phyloP scores from a whole-genome alignment of 306 rosid species.

The Senna tora region DNA sequence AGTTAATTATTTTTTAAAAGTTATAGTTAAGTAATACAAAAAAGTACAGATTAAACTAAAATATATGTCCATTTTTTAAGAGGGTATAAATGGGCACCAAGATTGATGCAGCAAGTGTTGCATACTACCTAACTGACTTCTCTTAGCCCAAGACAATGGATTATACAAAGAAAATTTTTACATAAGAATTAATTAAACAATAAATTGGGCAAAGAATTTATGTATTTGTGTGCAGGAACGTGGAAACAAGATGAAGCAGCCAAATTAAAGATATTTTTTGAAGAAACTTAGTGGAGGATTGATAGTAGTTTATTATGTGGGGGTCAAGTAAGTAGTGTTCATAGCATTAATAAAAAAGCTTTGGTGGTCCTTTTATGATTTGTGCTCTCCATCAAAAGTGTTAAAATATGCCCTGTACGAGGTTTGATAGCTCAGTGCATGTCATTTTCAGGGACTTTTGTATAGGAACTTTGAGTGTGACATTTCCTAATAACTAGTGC shows the following conservation, averaged over 20 bases:
- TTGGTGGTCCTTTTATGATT: conserved; percentile 6
- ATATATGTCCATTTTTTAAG: no score
- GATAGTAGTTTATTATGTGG: neutral
- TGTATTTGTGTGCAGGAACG: neutral
- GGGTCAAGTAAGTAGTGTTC: neutral
- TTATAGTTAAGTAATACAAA: no score
- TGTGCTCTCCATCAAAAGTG: neutral
- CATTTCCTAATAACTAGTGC: conserved; percentile 26
- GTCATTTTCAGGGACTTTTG: neutral
- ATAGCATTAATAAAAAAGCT: neutral
- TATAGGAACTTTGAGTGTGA: neutral
- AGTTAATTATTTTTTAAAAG: no score
- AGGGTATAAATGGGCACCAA: no score
- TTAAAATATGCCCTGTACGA: neutral
- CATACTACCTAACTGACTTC: no score
- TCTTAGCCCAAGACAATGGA: no score
- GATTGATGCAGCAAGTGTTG: no score
- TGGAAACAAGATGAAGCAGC: neutral
- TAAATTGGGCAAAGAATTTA: no score
- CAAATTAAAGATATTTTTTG: no score
- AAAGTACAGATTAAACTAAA: no score
- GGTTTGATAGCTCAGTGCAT: neutral
- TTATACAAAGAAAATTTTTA: no score
- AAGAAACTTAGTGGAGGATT: neutral
- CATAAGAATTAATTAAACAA: no score